Conservation (phyloP, 345 rosid species). For the Pugionium dolabratum region DNA sequence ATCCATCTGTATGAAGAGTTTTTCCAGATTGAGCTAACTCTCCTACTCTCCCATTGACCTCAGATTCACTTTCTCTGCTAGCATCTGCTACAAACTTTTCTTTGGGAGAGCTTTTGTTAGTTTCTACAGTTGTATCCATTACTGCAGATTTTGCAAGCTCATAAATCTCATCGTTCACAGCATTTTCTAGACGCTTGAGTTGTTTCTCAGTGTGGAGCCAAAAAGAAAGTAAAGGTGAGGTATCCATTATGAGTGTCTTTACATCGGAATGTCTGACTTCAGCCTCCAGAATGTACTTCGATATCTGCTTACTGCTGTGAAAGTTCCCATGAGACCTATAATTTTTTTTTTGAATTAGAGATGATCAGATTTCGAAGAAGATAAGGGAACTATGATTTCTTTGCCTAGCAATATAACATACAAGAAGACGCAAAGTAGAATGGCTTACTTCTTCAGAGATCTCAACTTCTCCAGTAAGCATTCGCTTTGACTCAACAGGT, state of each 20-base stretch:
- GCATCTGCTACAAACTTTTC: conserved; percentile 41
- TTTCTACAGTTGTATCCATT: conserved; percentile 52
- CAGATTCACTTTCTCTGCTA: conserved; percentile 39
- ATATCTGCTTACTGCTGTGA: conserved; percentile 53
- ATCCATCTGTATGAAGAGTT: conserved; percentile 36
- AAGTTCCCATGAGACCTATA: conserved; percentile 59
- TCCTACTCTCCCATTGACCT: conserved; percentile 38
- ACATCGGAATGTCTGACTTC: conserved; percentile 86
- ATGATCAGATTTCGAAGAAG: conserved; percentile 7
- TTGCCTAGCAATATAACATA: conserved; percentile 18
- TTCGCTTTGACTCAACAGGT: conserved; percentile 58
- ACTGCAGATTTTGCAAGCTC: conserved; percentile 65
- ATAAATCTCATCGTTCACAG: conserved; percentile 61
- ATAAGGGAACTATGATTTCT: conserved; percentile 1
- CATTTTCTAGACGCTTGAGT: conserved; percentile 68
- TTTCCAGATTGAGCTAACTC: conserved; percentile 38
- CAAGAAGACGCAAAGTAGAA: conserved; percentile 27
- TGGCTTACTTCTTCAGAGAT: conserved; percentile 65
- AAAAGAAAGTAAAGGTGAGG: conserved; percentile 64
- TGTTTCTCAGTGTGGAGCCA: conserved; percentile 82
- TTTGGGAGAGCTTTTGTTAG: conserved; percentile 29
- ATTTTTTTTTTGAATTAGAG: conserved; percentile 25
- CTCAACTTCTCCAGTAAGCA: conserved; percentile 70
- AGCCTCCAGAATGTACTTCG: conserved; percentile 63
- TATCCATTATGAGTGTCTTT: conserved; percentile 57